A percentile compares a stretch with the other conserved stretches of the same genome.
These are phyloP conservation scores for Russula sp. DNA, from an alignment of 768 basidiomycete species.

Conservation along the genomic window DNA sequence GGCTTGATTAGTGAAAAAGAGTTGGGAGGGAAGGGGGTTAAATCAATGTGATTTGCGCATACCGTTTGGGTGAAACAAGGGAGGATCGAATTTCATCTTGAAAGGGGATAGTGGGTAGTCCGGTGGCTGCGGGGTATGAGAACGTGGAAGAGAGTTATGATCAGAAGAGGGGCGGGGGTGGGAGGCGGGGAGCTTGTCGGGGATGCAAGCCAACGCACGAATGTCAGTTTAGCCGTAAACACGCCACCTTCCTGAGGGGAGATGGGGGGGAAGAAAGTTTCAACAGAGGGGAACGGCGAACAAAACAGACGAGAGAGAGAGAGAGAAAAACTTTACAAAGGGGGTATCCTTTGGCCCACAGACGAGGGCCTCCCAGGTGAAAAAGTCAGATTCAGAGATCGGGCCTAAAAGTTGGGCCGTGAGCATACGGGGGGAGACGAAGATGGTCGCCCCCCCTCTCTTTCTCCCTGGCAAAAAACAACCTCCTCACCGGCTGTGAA, in stretches of 20 bases:
- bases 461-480: neutral
- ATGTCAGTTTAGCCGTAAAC: slow-evolving; percentile 86
- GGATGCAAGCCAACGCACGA: slow-evolving; percentile 49
- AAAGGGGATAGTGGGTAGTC: slow-evolving; percentile 98
- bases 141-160: neutral
- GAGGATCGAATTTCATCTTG: slow-evolving; percentile 99
- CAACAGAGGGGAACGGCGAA: neutral
- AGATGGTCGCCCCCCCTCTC: neutral
- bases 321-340: slow-evolving; percentile 49
- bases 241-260: slow-evolving; percentile 79
- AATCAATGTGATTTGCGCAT: slow-evolving; percentile 27
- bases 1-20: too few relatives aligned
- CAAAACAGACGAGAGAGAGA: neutral
- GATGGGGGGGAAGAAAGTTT: neutral
- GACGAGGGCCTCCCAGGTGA: slow-evolving; percentile 94
- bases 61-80: slow-evolving; percentile 97
- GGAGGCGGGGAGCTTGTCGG: neutral
- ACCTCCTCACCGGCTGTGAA: slow-evolving; percentile 74
- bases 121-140: slow-evolving; percentile 45
- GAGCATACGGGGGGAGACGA: neutral
- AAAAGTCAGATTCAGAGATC: slow-evolving; percentile 87
- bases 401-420: slow-evolving; percentile 48
- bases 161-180: slow-evolving; percentile 4
- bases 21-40: too few relatives aligned
- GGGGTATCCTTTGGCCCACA: slow-evolving; percentile 92